A percentile compares a stretch with the other conserved stretches of the same genome.
Conservation (phyloP, 345 rosid species). For the Melastoma malabathricum region DNA sequence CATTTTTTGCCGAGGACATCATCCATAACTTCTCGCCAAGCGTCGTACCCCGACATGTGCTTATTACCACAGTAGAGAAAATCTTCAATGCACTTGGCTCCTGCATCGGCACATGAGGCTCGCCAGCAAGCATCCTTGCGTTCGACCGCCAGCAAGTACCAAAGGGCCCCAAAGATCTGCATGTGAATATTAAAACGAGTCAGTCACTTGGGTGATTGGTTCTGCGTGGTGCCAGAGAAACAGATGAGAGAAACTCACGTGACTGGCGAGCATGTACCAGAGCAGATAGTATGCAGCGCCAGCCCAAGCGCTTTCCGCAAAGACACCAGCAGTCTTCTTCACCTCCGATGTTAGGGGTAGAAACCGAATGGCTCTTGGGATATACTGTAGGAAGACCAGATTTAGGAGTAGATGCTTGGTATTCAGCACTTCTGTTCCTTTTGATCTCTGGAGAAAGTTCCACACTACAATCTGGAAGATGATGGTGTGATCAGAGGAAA, state of each 20-base stretch:
- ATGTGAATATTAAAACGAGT: background rate
- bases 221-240: too few relatives aligned
- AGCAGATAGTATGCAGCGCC: constrained; percentile 84
- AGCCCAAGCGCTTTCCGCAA: constrained; percentile 73
- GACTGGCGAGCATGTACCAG: constrained; percentile 84
- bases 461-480: constrained; percentile 56
- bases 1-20: constrained; percentile 32
- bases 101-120: constrained; percentile 27
- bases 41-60: constrained; percentile 25
- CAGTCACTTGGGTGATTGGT: too few relatives aligned
- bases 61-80: constrained; percentile 63
- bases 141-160: constrained; percentile 75
- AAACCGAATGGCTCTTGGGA: constrained; percentile 66
- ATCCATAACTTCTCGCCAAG: constrained; percentile 38
- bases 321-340: constrained; percentile 69
- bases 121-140: constrained; percentile 66
- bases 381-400: constrained; percentile 55
- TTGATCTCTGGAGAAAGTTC: constrained; percentile 39
- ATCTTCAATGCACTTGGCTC: constrained; percentile 24
- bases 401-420: constrained; percentile 44
- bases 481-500: background rate
- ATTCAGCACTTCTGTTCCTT: constrained; percentile 46
- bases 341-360: constrained; percentile 69
- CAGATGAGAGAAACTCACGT: constrained; percentile 29
- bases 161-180: constrained; percentile 74